Evolutionary conservation across 2,329 filamentous ascomycete species (phyloP).

Genomic region (Alternaria viburni): DNA sequence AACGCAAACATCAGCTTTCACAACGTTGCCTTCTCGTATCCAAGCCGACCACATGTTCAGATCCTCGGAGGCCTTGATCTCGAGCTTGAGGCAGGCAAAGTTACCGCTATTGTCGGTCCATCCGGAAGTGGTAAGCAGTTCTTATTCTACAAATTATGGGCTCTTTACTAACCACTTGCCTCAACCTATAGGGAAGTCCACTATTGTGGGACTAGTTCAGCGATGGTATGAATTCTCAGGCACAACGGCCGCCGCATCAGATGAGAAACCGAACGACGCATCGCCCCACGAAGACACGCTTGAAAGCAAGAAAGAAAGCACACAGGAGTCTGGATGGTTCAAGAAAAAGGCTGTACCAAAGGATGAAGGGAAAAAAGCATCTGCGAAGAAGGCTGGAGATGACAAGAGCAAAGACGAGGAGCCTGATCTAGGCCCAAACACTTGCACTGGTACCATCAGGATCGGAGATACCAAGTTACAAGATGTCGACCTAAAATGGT

Average conservation of each 20-base stretch:
- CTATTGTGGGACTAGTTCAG: constrained; percentile 73
- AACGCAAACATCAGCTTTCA: constrained; percentile 44
- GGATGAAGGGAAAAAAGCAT: neutral
- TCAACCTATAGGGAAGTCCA: constrained; percentile 69
- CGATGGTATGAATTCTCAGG: constrained; percentile 69
- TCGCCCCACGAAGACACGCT: neutral
- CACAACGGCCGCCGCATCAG: constrained; percentile 19
- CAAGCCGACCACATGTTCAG: constrained; percentile 64
- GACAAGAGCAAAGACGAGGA: constrained; percentile 21
- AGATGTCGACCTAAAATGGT: constrained; percentile 51
- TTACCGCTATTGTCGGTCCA: constrained; percentile 75
- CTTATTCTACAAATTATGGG: neutral
- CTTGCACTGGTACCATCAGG: constrained; percentile 40
- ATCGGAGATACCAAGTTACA: constrained; percentile 38
- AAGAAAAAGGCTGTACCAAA: constrained; percentile 13
- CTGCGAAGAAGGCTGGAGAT: neutral
- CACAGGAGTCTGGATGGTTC: constrained; percentile 19
- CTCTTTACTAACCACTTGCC: neutral
- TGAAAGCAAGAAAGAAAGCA: constrained; percentile 11
- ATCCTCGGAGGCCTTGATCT: constrained; percentile 67
- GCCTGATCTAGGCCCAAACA: constrained; percentile 34
- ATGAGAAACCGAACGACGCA: neutral
- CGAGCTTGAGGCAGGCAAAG: constrained; percentile 66
- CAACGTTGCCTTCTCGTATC: constrained; percentile 48
- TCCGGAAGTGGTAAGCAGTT: constrained; percentile 47